Percentiles rank a stretch among this genome's conserved stretches.
These are phyloP conservation scores for Vigna radiata DNA, from an alignment of 306 rosid genomes.

Conservation along the genomic window DNA sequence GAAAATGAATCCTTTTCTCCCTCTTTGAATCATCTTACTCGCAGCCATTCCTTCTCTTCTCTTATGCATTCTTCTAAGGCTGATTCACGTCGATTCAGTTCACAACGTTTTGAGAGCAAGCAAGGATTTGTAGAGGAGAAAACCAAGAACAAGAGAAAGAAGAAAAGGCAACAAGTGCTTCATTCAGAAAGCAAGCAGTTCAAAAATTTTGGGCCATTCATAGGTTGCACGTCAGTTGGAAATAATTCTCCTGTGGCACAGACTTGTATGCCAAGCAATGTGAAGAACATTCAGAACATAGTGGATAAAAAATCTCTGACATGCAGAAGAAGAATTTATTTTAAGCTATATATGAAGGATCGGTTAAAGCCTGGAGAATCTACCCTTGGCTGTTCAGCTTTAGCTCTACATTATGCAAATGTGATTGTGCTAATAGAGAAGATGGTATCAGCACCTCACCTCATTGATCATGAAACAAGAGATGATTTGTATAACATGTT, in stretches of 20 bases:
- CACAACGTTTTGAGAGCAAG: conserved; percentile 39
- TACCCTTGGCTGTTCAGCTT: conserved; percentile 75
- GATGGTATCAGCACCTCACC: conserved; percentile 58
- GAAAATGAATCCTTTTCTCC: conserved; percentile 27
- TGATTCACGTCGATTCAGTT: conserved; percentile 27
- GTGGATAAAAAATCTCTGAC: conserved; percentile 42
- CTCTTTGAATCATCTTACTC: conserved; percentile 39
- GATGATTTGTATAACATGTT: conserved; percentile 67
- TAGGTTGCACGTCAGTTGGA: conserved; percentile 55
- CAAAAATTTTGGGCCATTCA: conserved; percentile 48
- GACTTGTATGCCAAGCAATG: conserved; percentile 38
- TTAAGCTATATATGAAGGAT: conserved; percentile 53
- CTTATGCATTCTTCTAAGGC: conserved; percentile 45
- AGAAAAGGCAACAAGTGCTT: conserved; percentile 42
- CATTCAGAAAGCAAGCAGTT: conserved; percentile 48
- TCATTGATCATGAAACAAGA: conserved; percentile 59
- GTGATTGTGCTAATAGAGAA: conserved; percentile 68
- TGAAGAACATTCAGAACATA: conserved; percentile 28
- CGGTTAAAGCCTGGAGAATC: conserved; percentile 51
- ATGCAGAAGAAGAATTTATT: conserved; percentile 52
- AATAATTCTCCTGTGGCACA: conserved; percentile 51
- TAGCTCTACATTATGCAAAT: conserved; percentile 81
- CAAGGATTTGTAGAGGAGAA: conserved; percentile 18
- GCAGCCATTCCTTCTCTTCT: conserved; percentile 51
- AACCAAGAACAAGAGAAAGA: conserved; percentile 43